These are phyloP conservation scores for Xylaria sp. DNA, from an alignment of 2,329 filamentous ascomycete species.

Conservation along the genomic window DNA sequence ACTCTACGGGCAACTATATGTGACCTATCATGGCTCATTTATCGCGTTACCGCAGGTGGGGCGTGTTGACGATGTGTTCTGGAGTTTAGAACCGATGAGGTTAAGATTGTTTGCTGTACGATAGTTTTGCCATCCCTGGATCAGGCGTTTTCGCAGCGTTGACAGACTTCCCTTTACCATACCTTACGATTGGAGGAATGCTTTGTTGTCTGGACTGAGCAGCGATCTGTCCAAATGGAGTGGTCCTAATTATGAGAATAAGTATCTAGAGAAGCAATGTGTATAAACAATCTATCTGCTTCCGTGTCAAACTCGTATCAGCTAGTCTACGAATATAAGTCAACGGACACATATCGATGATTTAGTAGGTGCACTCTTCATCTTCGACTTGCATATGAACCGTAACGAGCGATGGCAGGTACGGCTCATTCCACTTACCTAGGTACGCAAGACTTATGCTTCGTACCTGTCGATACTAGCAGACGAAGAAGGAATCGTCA, in stretches of 20 bases:
- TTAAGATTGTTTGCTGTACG: conserved; percentile 1
- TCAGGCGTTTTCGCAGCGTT: neutral
- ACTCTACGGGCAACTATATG: neutral
- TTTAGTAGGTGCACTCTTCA: conserved; percentile 1
- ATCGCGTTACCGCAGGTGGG: conserved; percentile 1
- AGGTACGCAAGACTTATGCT: conserved; percentile 1
- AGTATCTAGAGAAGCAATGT: neutral
- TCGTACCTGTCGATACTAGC: conserved; percentile 4
- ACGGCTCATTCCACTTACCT: neutral
- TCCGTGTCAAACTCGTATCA: neutral
- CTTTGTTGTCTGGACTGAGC: conserved; percentile 14
- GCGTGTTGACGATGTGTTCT: conserved; percentile 13
- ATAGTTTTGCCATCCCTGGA: neutral
- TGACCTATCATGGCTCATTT: conserved; percentile 1
- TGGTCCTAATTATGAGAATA: neutral
- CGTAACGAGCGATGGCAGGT: neutral
- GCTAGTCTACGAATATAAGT: neutral
- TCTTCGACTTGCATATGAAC: conserved; percentile 4
- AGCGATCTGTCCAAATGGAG: neutral
- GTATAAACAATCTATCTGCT: neutral
- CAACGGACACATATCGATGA: neutral
- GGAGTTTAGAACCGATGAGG: neutral
- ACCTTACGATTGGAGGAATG: neutral
- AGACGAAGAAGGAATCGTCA: neutral
- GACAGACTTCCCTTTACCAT: neutral